Evolutionary conservation across 192 early-diverging fungal species (phyloP), one percentile per base, ranked within the genome.

Genomic region (Diversispora epigaea): DNA sequence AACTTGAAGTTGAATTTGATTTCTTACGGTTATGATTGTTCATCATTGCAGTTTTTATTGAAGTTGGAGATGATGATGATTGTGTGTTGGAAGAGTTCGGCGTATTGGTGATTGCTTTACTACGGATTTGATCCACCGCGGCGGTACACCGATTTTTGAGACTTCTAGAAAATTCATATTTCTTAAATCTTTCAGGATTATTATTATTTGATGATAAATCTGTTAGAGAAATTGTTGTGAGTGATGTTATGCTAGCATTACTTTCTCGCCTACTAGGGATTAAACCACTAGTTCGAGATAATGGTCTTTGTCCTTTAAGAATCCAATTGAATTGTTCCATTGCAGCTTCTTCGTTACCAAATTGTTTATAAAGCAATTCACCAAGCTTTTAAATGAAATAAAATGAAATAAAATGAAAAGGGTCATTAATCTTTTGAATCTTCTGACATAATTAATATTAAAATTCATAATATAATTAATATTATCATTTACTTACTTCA

Each of bases 261-360:
- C 63, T 62, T 9, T 66, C 47, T 25, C 73, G 21, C 2, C 25
- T 32, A 39, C 79, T 77, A 46, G 75, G 3, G 17, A 63, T 47
- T 64, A 49, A 9, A 32, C 32, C 45, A 64, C 44, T 52, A 21
- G 25, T 32, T 32, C 72, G 57, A 46, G 61, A 74, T 50, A 45
- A 50, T 11, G 79, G 79, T 39, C 79, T 71, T 9, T 78, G 79
- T 11, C 81, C 81, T 60, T 83, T 83, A 52, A 83, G 58, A 47
- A 83, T 67, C 81, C 81, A 83, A 44, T 78, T 70, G 40, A 83
- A 83, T 66, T 83, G 81, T 69, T 83, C 81, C 39, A 78, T 66
- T 4, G 81, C 81, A 17, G 76, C 81, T 32, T 83, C 78, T 40
- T 79, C 66, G 15, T 78, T 67, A 49, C 78, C 71, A 1, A 80